Conservation (phyloP, 2,329 filamentous ascomycete genomes). For the Botrytis paeoniae region DNA sequence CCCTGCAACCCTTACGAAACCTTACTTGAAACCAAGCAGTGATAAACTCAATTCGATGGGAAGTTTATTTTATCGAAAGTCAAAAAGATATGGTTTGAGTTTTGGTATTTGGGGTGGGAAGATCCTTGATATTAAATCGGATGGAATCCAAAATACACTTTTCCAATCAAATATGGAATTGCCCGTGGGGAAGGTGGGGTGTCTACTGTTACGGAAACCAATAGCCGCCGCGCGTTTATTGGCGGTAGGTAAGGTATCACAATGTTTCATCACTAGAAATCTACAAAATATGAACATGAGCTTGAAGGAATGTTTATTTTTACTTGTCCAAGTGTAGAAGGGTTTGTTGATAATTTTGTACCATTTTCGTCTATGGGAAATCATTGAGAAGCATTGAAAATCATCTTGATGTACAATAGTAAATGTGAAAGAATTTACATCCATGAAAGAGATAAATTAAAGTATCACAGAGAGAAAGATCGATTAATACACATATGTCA, state of each 20-base stretch:
- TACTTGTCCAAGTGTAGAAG: not conserved
- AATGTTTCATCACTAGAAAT: not conserved
- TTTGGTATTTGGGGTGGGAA: not conserved
- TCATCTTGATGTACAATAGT: not conserved
- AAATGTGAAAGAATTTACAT: not conserved
- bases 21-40: not conserved
- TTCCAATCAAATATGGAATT: not conserved
- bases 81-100: not conserved
- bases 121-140: not conserved
- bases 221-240: conserved; percentile 11
- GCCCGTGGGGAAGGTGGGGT: not conserved
- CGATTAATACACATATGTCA: not conserved
- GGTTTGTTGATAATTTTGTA: not conserved
- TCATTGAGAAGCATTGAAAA: not conserved
- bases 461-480: not conserved
- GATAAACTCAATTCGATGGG: not conserved
- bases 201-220: not conserved
- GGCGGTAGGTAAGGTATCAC: not conserved
- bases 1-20: not conserved
- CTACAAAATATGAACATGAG: not conserved
- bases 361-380: not conserved
- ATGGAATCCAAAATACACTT: not conserved
- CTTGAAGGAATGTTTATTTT: not conserved
- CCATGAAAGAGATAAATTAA: not conserved
- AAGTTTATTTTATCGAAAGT: not conserved